Conservation (phyloP, 2,329 filamentous ascomycete species). For the Aspergillaceae sp. region DNA sequence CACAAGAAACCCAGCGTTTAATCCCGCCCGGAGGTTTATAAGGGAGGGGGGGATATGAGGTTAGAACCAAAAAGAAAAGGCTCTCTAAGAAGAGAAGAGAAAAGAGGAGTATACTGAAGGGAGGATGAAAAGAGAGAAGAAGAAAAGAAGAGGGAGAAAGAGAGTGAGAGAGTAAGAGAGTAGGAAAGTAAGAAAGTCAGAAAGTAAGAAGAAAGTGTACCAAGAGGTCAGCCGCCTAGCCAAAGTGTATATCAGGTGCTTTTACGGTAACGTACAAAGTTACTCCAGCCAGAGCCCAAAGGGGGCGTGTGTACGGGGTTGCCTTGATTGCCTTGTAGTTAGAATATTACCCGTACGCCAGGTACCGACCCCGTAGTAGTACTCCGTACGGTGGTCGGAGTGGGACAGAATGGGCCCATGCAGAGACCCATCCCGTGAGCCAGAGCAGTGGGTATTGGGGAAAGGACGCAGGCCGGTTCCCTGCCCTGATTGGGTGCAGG, state of each 20-base stretch:
- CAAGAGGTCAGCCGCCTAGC: conserved; percentile 1
- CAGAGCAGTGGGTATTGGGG: conserved; percentile 14
- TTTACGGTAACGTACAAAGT: conserved; percentile 1
- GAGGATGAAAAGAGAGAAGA: neutral
- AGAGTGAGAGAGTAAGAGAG: conserved; percentile 3
- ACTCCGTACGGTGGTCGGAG: too few species aligned
- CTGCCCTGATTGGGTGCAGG: neutral
- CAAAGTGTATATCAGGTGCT: conserved; percentile 1
- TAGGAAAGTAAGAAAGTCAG: conserved; percentile 1
- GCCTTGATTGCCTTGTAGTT: neutral
- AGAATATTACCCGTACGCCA: neutral
- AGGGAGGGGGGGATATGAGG: too few species aligned
- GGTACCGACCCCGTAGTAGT: neutral
- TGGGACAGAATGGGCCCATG: too few species aligned
- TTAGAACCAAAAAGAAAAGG: neutral
- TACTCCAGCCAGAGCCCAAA: neutral
- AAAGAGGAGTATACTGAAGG: neutral
- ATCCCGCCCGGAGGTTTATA: too few species aligned
- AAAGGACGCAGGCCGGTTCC: conserved; percentile 5
- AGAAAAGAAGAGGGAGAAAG: conserved; percentile 2
- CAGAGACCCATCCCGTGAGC: conserved; percentile 1
- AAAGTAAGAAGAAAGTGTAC: neutral
- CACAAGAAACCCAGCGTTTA: too few species aligned
- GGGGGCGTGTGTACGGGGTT: neutral
- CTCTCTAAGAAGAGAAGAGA: neutral